phyloP scores from a whole-genome alignment of 306 rosid species.

The Ceratonia siliqua region DNA sequence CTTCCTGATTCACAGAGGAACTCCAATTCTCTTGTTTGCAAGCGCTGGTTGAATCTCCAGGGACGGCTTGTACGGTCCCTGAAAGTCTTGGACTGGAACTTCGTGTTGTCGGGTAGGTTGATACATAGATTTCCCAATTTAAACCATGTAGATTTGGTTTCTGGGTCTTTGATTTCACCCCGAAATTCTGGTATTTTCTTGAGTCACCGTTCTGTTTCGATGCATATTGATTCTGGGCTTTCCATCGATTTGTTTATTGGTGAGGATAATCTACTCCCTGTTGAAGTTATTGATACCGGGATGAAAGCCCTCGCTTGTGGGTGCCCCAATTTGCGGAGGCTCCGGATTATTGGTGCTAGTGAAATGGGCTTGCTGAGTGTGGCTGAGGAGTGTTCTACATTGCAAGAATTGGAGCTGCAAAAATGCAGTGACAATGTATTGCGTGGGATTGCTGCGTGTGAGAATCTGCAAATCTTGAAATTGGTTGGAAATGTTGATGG shows the following conservation, averaged over 20 bases:
- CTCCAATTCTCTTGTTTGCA: constrained; percentile 69
- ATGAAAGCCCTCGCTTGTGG: constrained; percentile 57
- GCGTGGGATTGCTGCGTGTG: constrained; percentile 80
- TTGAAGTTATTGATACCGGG: constrained; percentile 75
- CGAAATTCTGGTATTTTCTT: constrained; percentile 57
- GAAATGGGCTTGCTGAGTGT: constrained; percentile 75
- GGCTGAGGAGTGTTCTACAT: constrained; percentile 79
- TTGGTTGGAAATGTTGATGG: constrained; percentile 72
- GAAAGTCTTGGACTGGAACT: constrained; percentile 66
- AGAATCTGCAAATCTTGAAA: constrained; percentile 78
- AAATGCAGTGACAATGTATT: constrained; percentile 70
- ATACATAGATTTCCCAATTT: constrained; percentile 77
- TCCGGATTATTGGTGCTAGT: constrained; percentile 65
- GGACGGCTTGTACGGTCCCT: constrained; percentile 71
- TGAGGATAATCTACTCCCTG: constrained; percentile 63
- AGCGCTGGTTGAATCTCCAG: constrained; percentile 87
- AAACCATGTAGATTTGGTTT: constrained; percentile 64
- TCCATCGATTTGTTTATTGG: constrained; percentile 43
- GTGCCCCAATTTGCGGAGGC: constrained; percentile 79
- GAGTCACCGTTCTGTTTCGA: constrained; percentile 47
- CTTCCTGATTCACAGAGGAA: constrained; percentile 66
- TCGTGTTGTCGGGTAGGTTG: constrained; percentile 81
- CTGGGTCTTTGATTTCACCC: constrained; percentile 57
- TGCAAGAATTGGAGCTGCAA: constrained; percentile 83
- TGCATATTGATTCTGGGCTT: constrained; percentile 49